Conservation (phyloP, 768 basidiomycete genomes). For the Lentinula detonsa region DNA sequence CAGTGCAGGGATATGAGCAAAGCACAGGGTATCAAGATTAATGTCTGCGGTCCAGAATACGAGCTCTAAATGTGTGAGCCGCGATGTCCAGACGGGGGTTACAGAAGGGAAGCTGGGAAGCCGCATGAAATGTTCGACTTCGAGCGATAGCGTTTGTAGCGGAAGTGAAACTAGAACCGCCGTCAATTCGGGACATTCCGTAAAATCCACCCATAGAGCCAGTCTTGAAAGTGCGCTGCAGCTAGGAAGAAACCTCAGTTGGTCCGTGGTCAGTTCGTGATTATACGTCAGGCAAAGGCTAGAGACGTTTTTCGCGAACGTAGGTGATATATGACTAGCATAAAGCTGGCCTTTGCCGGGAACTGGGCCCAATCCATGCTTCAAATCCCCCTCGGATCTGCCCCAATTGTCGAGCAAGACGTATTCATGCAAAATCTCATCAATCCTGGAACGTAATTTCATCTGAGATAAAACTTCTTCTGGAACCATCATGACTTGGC, state of each 20-base stretch:
- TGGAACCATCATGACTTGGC: neutral
- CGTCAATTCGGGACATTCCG: neutral
- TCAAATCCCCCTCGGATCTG: conserved; percentile 4
- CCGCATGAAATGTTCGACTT: conserved; percentile 1
- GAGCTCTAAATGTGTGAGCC: conserved; percentile 3
- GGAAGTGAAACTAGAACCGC: neutral
- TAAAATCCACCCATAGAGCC: conserved; percentile 3
- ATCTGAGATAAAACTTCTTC: neutral
- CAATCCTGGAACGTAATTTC: neutral
- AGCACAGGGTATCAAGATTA: neutral
- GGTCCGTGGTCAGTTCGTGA: neutral
- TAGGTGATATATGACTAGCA: neutral
- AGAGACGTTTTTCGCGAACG: conserved; percentile 1
- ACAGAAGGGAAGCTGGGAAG: neutral
- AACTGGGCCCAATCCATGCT: neutral
- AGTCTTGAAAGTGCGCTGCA: neutral
- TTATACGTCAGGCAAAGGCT: conserved; percentile 6
- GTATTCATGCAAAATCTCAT: conserved; percentile 6
- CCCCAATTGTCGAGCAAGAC: conserved; percentile 3
- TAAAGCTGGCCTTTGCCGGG: conserved; percentile 2
- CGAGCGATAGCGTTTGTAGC: neutral
- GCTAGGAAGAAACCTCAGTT: neutral
- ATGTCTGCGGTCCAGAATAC: conserved; percentile 1
- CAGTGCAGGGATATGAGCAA: neutral
- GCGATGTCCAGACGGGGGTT: neutral